phyloP scores from a whole-genome alignment of 768 basidiomycete species.

The Austroboletus eburneus region DNA sequence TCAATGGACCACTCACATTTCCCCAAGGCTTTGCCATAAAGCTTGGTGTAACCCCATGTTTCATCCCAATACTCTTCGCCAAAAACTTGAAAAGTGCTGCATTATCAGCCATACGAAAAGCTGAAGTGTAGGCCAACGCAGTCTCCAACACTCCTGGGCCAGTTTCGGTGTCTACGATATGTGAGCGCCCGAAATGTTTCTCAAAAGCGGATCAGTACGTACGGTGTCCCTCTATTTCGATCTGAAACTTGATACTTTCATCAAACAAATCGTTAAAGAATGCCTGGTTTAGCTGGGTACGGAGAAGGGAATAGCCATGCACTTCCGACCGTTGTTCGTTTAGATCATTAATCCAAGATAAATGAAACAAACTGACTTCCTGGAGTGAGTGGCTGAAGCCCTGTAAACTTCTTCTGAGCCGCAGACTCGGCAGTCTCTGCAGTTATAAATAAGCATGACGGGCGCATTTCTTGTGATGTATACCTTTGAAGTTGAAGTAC shows the following conservation, averaged over 20 bases:
- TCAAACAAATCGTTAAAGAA: slow-evolving; percentile 93
- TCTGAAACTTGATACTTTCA: slow-evolving; percentile 61
- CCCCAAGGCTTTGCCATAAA: slow-evolving; percentile 99
- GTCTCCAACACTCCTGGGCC: slow-evolving; percentile 88
- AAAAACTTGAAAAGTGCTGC: slow-evolving; percentile 90
- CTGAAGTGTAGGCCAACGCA: slow-evolving; percentile 79
- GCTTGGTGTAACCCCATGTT: slow-evolving; percentile 82
- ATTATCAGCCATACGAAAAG: slow-evolving; percentile 83
- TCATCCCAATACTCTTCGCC: slow-evolving; percentile 90
- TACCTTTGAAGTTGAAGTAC: slow-evolving; percentile 92
- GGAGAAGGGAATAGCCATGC: slow-evolving; percentile 94
- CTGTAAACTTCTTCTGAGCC: slow-evolving; percentile 72
- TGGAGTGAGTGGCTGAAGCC: slow-evolving; percentile 78
- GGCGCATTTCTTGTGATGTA: neutral
- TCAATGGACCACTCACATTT: slow-evolving; percentile 50
- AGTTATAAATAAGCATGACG: slow-evolving; percentile 8
- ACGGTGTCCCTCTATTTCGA: slow-evolving; percentile 88
- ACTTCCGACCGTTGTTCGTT: slow-evolving; percentile 43
- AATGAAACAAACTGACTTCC: slow-evolving; percentile 64
- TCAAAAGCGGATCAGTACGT: slow-evolving; percentile 17
- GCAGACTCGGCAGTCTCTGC: slow-evolving; percentile 76
- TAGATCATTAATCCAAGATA: neutral
- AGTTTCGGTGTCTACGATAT: slow-evolving; percentile 76
- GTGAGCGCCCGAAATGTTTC: slow-evolving; percentile 3
- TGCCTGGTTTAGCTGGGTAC: slow-evolving; percentile 82